These are phyloP conservation scores for Xylaria sp. DNA, from an alignment of 495 filamentous ascomycete species.

Conservation along the genomic window DNA sequence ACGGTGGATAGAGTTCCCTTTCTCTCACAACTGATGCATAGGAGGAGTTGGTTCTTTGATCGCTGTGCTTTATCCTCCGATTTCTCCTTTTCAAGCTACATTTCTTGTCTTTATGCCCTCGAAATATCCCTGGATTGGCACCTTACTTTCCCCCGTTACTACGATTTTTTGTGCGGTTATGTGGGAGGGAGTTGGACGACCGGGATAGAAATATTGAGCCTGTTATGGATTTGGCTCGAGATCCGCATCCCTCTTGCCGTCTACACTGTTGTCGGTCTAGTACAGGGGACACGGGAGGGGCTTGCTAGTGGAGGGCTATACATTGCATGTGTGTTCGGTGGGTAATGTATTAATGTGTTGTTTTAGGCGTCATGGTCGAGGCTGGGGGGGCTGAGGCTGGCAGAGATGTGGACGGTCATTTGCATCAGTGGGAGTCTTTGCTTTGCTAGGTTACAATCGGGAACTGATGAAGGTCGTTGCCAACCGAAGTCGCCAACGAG, in stretches of 20 bases:
- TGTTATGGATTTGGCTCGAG: no score
- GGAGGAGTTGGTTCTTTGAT: neutral
- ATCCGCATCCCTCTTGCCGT: neutral
- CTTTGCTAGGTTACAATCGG: slow-evolving; percentile 1
- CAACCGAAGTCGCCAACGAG: neutral
- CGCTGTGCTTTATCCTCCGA: neutral
- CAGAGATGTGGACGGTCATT: neutral
- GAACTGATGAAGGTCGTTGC: neutral
- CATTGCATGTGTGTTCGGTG: neutral
- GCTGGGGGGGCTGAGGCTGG: neutral
- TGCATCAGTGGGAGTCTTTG: slow-evolving; percentile 17
- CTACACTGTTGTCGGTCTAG: neutral
- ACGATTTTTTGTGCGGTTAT: neutral
- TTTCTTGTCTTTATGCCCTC: neutral
- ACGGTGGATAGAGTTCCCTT: neutral
- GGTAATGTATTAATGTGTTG: neutral
- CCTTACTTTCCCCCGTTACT: neutral
- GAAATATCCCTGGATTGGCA: neutral
- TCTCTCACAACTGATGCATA: slow-evolving; percentile 1
- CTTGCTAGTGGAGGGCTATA: neutral
- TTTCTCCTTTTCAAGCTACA: neutral
- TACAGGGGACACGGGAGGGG: neutral
- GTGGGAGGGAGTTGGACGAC: neutral
- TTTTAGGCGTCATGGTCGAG: slow-evolving; percentile 10
- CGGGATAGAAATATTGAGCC: neutral